These are phyloP conservation scores for Magnaporthales sp. DNA, from an alignment of 2,329 filamentous ascomycete genomes.

Conservation along the genomic window DNA sequence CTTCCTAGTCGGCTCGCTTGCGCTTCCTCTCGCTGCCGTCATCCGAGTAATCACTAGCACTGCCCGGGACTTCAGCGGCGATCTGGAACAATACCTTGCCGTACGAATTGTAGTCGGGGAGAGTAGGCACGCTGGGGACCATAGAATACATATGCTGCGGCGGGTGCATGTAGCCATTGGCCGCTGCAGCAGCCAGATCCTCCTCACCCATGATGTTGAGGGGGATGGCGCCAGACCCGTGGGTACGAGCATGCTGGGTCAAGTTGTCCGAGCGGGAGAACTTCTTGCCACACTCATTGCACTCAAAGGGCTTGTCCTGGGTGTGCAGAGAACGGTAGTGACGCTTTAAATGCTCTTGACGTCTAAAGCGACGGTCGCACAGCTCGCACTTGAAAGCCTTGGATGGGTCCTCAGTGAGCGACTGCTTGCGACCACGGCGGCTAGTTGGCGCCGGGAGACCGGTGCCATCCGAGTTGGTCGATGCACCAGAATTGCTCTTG, in stretches of 20 bases:
- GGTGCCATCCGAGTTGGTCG: conserved; percentile 23
- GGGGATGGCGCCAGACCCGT: conserved; percentile 81
- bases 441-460: conserved; percentile 56
- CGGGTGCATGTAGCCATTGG: conserved; percentile 14
- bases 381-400: conserved; percentile 98
- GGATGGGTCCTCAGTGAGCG: conserved; percentile 90
- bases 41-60: conserved; percentile 47
- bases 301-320: conserved; percentile 97
- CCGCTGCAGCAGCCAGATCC: conserved; percentile 33
- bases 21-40: conserved; percentile 42
- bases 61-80: conserved; percentile 63
- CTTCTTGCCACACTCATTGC: conserved; percentile 96
- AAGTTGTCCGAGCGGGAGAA: conserved; percentile 97
- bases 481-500: conserved; percentile 25
- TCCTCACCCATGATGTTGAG: conserved; percentile 78
- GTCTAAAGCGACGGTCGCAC: conserved; percentile 93
- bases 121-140: conserved; percentile 28
- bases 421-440: conserved; percentile 96
- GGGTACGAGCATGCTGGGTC: conserved; percentile 89
- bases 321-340: conserved; percentile 98
- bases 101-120: conserved; percentile 57
- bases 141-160: conserved; percentile 32
- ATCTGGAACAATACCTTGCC: conserved; percentile 78
- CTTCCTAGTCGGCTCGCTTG: conserved; percentile 53
- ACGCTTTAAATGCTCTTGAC: conserved; percentile 96